Evolutionary conservation across 306 rosid genomes (phyloP).

Genomic region (Lathyrus aphaca): DNA sequence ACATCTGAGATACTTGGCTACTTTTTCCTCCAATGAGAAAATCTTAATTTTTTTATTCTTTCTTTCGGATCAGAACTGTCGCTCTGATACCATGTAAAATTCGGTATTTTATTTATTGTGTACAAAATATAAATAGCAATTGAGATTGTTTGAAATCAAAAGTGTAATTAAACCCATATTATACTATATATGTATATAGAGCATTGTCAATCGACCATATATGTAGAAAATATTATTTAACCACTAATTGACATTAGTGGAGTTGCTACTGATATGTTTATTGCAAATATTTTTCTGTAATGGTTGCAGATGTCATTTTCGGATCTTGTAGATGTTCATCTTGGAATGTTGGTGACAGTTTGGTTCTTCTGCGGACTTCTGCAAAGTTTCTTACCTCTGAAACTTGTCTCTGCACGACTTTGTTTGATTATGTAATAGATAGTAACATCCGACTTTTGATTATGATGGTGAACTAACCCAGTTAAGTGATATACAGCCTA

Average conservation of each 20-base stretch:
- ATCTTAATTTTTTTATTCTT: too few species aligned
- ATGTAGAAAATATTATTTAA: background rate
- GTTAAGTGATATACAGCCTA: background rate
- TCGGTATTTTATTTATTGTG: too few species aligned
- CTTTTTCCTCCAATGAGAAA: too few species aligned
- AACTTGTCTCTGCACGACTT: conserved; percentile 13
- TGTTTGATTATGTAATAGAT: background rate
- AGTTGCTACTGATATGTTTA: conserved; percentile 15
- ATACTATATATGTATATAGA: too few species aligned
- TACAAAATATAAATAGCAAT: too few species aligned
- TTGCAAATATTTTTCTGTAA: conserved; percentile 31
- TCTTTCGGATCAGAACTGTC: too few species aligned
- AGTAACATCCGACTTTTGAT: conserved; percentile 17
- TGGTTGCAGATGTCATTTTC: conserved; percentile 85
- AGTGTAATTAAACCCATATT: too few species aligned
- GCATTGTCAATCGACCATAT: background rate
- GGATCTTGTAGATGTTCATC: conserved; percentile 58
- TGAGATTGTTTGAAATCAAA: too few species aligned
- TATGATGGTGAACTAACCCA: conserved; percentile 20
- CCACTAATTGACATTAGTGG: background rate
- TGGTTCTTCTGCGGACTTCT: conserved; percentile 15
- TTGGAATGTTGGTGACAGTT: conserved; percentile 17
- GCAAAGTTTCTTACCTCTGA: conserved; percentile 1
- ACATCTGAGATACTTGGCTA: too few species aligned
- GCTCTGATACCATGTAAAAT: too few species aligned